A percentile compares a stretch with the other conserved stretches of the same genome.
These are phyloP conservation scores for Calonectria multiphialidica DNA, from an alignment of 2,329 filamentous ascomycete genomes.

Conservation along the genomic window DNA sequence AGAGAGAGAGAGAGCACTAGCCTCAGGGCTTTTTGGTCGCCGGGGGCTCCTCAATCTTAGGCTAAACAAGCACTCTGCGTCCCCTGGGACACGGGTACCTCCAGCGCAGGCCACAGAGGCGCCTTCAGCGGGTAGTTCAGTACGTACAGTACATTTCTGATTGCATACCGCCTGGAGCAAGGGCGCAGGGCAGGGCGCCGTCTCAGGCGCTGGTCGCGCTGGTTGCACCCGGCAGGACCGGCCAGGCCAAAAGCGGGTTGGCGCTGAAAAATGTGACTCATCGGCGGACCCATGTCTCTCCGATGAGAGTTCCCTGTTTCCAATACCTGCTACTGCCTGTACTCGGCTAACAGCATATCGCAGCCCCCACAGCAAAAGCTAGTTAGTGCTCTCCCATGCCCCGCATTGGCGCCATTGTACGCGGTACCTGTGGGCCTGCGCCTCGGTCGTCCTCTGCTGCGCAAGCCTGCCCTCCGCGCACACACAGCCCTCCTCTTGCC, in stretches of 20 bases:
- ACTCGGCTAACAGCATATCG: constrained; percentile 25
- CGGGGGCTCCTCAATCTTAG: background rate
- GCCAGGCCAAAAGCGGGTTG: constrained; percentile 46
- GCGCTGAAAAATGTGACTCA: constrained; percentile 51
- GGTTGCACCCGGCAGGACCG: constrained; percentile 33
- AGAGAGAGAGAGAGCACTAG: background rate
- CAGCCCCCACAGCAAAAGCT: background rate
- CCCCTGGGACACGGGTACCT: background rate
- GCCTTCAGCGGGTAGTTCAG: background rate
- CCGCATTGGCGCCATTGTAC: constrained; percentile 38
- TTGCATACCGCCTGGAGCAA: constrained; percentile 11
- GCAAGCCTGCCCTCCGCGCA: constrained; percentile 10
- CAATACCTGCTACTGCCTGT: constrained; percentile 30
- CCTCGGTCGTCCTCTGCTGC: background rate
- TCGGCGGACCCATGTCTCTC: constrained; percentile 45
- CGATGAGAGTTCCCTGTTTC: constrained; percentile 37
- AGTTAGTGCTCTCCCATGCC: constrained; percentile 34
- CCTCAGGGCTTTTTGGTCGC: too few species aligned
- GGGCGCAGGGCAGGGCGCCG: constrained; percentile 31
- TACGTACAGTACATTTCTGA: background rate
- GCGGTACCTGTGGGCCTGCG: constrained; percentile 8
- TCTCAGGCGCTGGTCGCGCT: constrained; percentile 38
- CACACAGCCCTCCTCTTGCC: constrained; percentile 43
- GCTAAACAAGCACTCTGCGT: constrained; percentile 6
- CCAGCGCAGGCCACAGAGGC: background rate